Evolutionary conservation across 1,139 yeast species (phyloP), one percentile per base, ranked within the genome.

Genomic region (Candida sp.): DNA sequence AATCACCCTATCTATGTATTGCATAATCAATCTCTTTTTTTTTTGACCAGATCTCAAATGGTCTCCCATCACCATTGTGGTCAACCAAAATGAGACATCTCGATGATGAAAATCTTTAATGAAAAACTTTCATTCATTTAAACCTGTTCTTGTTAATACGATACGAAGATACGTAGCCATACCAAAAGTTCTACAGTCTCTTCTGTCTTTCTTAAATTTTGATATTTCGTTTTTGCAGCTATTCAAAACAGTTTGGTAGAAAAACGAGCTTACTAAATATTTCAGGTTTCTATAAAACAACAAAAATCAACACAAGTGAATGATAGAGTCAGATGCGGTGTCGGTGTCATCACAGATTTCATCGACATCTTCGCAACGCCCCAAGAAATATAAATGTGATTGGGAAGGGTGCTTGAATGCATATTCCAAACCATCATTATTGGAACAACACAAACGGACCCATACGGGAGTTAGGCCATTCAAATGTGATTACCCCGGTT

Each of bases 381-480:
- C 79, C 0, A 87, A 87, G 55, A 70, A 63, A 38, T 82, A 83
- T 57, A 52, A 61, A 3, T 89, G 96, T 60, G 77, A 77, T 27
- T 75, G 70, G 47, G 77, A 72, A 5, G 84, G 79, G 3, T 93
- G 99, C 57, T 76, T 66, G 33, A 91, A 89, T 60, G 77, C 87
- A 1, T 93, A 89, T 57, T 69, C 87, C 11, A 75, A 91, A 44
- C 97, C 98, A 0, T 84, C 95, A 5, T 70, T 89, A 29, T 67
- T 93, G 41, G 87, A 85, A 36, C 97, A 89, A 56, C 99, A 91
- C 58, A 73, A 73, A 51, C 69, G 95, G 33, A 66, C 88, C 0
- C 99, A 93, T 58, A 79, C 87, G 2, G 87, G 88, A 46, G 83
- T 84, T 42, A 70, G 95, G 43, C 96, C 96, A 0, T 91, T 81